A percentile compares a stretch with the other conserved stretches of the same genome.
Evolutionary conservation across 1,139 yeast genomes (phyloP).

Genomic region (Yamadazyma triangularis): DNA sequence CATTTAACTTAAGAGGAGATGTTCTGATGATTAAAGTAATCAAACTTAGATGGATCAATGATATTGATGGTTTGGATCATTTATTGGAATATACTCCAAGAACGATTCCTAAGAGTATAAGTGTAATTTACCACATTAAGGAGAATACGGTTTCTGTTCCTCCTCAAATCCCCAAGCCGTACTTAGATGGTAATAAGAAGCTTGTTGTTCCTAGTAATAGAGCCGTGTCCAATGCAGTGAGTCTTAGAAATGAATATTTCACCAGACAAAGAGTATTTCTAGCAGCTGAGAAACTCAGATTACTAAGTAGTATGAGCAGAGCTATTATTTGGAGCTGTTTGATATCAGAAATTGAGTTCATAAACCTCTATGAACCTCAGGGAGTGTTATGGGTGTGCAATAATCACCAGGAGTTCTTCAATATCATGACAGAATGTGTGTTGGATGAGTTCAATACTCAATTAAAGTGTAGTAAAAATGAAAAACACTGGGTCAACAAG

Average conservation of each 20-base stretch:
- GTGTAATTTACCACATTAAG: slow-evolving; percentile 15
- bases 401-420: slow-evolving; percentile 4
- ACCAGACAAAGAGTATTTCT: slow-evolving; percentile 32
- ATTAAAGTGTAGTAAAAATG: slow-evolving; percentile 14
- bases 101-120: slow-evolving; percentile 15
- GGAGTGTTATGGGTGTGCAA: slow-evolving; percentile 22
- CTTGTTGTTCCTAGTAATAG: slow-evolving; percentile 31
- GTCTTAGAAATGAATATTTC: slow-evolving; percentile 33
- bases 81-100: slow-evolving; percentile 9
- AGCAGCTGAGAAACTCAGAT: slow-evolving; percentile 36
- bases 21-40: slow-evolving; percentile 4
- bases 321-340: slow-evolving; percentile 35
- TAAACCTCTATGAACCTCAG: slow-evolving; percentile 20
- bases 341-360: slow-evolving; percentile 12
- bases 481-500: slow-evolving; percentile 4
- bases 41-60: slow-evolving; percentile 2
- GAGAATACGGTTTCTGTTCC: slow-evolving; percentile 19
- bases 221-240: slow-evolving; percentile 24
- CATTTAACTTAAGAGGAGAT: slow-evolving; percentile 1
- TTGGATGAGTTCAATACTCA: slow-evolving; percentile 20
- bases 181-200: slow-evolving; percentile 32
- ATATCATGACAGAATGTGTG: slow-evolving; percentile 16
- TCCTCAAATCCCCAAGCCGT: slow-evolving; percentile 40
- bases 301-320: slow-evolving; percentile 32
- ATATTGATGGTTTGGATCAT: slow-evolving; percentile 1